phyloP scores from a whole-genome alignment of 176 grass and related monocot genomes.

The Canna indica region DNA sequence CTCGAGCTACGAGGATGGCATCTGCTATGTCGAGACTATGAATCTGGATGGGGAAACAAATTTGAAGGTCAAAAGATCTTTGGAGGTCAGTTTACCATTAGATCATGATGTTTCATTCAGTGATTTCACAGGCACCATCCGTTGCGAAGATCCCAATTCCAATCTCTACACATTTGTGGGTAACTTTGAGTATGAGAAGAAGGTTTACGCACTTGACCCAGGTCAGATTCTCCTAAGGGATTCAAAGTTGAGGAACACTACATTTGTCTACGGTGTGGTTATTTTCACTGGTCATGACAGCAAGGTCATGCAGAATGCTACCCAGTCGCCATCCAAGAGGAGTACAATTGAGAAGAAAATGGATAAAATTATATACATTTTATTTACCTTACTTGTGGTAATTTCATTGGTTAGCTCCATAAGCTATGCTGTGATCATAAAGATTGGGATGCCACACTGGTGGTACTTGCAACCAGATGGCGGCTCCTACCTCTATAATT shows the following conservation, averaged over 20 bases:
- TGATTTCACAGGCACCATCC: conserved; percentile 59
- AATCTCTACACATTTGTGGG: conserved; percentile 79
- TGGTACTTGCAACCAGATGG: conserved; percentile 76
- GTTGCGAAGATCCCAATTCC: conserved; percentile 87
- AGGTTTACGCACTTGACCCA: conserved; percentile 74
- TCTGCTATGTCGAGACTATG: conserved; percentile 99
- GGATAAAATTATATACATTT: conserved; percentile 88
- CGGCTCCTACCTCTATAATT: conserved; percentile 46
- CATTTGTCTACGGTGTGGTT: conserved; percentile 81
- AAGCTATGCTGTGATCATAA: conserved; percentile 69
- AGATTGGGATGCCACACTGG: conserved; percentile 57
- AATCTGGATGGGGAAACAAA: conserved; percentile 95
- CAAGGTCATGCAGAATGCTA: conserved; percentile 99
- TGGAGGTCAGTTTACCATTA: conserved; percentile 63
- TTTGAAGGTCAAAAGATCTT: conserved; percentile 93
- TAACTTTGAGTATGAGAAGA: conserved; percentile 84
- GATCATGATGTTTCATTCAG: conserved; percentile 66
- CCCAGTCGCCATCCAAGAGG: conserved; percentile 80
- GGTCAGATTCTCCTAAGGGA: conserved; percentile 89
- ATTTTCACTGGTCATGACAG: conserved; percentile 92
- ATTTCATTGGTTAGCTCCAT: conserved; percentile 86
- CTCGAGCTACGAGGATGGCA: conserved; percentile 94
- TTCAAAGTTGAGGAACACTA: conserved; percentile 91
- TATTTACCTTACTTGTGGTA: conserved; percentile 78
- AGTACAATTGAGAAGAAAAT: conserved; percentile 90